Percentiles rank a stretch among this genome's conserved stretches.
These are phyloP conservation scores for Xylaria sp. DNA, from an alignment of 2,329 filamentous ascomycete species.

Conservation along the genomic window DNA sequence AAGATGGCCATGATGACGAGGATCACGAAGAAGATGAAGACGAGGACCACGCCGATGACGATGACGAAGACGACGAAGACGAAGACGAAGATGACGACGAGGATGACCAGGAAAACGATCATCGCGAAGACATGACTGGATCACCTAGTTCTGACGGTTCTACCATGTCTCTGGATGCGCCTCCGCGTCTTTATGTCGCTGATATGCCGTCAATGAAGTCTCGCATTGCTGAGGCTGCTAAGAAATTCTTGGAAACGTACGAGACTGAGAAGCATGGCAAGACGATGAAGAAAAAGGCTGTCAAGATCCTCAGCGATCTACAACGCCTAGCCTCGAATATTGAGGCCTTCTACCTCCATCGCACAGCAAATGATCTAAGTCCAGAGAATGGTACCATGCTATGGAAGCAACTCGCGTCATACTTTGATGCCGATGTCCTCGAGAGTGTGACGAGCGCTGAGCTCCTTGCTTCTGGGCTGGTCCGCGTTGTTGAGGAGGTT, in stretches of 20 bases:
- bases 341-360: conserved; percentile 72
- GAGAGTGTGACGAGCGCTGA: conserved; percentile 97
- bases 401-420: conserved; percentile 79
- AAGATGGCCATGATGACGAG: conserved; percentile 40
- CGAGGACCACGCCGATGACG: conserved; percentile 61
- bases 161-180: conserved; percentile 70
- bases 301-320: conserved; percentile 77
- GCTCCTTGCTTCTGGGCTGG: conserved; percentile 87
- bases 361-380: conserved; percentile 57
- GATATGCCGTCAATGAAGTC: conserved; percentile 71
- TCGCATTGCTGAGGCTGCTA: conserved; percentile 79
- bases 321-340: conserved; percentile 78
- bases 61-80: conserved; percentile 58
- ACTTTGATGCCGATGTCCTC: conserved; percentile 88
- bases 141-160: conserved; percentile 76
- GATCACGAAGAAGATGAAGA: conserved; percentile 27
- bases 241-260: conserved; percentile 84
- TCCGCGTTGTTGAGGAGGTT: conserved; percentile 82
- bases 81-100: conserved; percentile 65
- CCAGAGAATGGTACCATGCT: conserved; percentile 68
- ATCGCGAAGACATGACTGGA: conserved; percentile 67
- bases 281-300: conserved; percentile 80
- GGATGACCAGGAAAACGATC: conserved; percentile 60
- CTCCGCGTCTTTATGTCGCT: conserved; percentile 59
- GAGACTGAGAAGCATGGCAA: conserved; percentile 79